A percentile compares a stretch with the other conserved stretches of the same genome.
These are phyloP conservation scores for Coprinopsis marcescibilis DNA, from an alignment of 768 basidiomycete genomes.

Conservation along the genomic window DNA sequence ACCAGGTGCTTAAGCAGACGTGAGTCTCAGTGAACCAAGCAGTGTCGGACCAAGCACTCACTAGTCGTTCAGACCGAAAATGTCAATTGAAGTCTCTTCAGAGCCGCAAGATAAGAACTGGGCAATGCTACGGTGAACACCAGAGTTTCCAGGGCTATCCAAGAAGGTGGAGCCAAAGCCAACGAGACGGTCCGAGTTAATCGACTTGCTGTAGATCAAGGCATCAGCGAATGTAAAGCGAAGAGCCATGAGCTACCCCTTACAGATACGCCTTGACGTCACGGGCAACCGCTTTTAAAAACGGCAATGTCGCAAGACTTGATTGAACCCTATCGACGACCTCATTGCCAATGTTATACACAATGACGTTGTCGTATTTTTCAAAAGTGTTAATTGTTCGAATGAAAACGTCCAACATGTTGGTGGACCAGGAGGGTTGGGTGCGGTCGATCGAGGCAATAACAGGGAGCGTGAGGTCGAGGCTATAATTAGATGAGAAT, in stretches of 20 bases:
- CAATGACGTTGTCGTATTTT: conserved; percentile 86
- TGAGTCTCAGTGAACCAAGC: background rate
- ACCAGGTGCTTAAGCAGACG: conserved; percentile 60
- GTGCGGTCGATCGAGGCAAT: conserved; percentile 80
- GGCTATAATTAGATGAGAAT: conserved; percentile 36
- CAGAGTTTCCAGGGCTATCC: conserved; percentile 62
- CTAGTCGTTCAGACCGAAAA: conserved; percentile 89
- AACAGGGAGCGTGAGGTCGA: conserved; percentile 79
- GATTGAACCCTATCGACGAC: conserved; percentile 42
- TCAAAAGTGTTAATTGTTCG: conserved; percentile 72
- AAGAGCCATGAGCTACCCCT: conserved; percentile 20
- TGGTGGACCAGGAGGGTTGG: conserved; percentile 74
- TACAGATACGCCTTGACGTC: conserved; percentile 83
- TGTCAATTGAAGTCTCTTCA: conserved; percentile 63
- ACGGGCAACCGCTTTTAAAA: conserved; percentile 86
- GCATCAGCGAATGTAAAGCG: conserved; percentile 3
- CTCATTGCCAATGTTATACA: conserved; percentile 90
- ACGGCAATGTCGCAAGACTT: conserved; percentile 67
- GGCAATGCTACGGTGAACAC: too few relatives aligned
- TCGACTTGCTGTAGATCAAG: conserved; percentile 44
- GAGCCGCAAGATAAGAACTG: conserved; percentile 78
- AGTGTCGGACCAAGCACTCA: conserved; percentile 28
- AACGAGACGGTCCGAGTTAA: conserved; percentile 61
- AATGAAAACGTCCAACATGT: conserved; percentile 70
- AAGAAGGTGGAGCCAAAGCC: conserved; percentile 67